Base-by-base conservation (phyloP, 768 basidiomycete species). In the Lactifluus hygrophoroides region DNA sequence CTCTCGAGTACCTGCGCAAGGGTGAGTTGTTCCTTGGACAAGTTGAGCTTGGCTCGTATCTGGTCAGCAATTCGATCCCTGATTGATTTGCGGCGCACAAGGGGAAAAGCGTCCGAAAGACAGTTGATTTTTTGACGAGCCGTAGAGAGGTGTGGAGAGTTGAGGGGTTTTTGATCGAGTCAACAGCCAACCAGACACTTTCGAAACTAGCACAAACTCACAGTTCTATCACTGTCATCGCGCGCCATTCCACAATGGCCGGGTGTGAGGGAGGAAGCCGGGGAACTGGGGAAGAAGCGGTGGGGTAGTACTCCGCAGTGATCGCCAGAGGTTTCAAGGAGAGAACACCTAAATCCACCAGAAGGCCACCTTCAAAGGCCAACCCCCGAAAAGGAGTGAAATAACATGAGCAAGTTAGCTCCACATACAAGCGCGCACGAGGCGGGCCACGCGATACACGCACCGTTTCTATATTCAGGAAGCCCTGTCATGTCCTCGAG, bases 401-500 rank as follows among this genome's bases (percentile, higher is more conserved):
- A 16, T n/a, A 56, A 38, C 37, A 46, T 23, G 32, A 37, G 51
- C 68, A 11, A 44, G 16, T 5, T 23, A 27, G 54, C 51, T 46
- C 47, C 38, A 38, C 54, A 65, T 51, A 60, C 17, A 16, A 38
- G 43, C 46, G 42, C 30, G 34, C 48, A 51, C 57, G 47, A 46
- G 55, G 62, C 54, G 28, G 30, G 17, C 28, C 62, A 51, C 28
- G 38, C 56, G 48, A 54, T 42, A n/a, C 38, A 57, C 56, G 44
- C 49, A 85, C 92, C 95, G 63, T 96, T 96, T 43, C 94, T 82
- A 71, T 98, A 98, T 72, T 98, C 94, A 0, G 95, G 94, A 32
- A 97, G 72, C 2, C 95, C 95, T 0, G 94, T 96, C 81, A 94
- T 81, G 65, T 88, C 84, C 65, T 90, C 86, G 19, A 84, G 69